Evolutionary conservation across 2,329 filamentous ascomycete species (phyloP).

Genomic region (Clarireedia hainanense): DNA sequence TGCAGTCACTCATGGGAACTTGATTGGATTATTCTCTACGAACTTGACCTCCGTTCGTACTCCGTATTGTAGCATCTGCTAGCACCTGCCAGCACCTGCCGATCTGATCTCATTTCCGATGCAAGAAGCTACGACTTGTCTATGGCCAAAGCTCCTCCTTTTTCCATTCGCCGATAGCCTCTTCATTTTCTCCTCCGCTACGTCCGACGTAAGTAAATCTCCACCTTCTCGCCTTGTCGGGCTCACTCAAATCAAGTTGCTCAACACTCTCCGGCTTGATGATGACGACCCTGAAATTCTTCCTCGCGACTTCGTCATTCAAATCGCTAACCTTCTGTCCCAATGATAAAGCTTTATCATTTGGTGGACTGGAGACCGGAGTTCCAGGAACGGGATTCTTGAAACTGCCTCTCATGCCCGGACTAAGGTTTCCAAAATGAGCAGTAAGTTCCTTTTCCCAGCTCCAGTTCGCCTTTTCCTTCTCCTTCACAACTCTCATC

Average conservation of each 20-base stretch:
- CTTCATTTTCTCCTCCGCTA: conserved; percentile 39
- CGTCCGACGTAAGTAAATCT: conserved; percentile 47
- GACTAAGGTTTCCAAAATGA: conserved; percentile 84
- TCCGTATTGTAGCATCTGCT: no score
- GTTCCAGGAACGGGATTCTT: conserved; percentile 63
- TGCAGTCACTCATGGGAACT: neutral
- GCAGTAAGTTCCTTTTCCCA: conserved; percentile 75
- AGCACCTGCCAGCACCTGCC: neutral
- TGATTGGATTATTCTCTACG: neutral
- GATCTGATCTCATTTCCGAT: neutral
- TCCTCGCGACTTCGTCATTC: conserved; percentile 55
- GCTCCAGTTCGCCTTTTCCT: conserved; percentile 43
- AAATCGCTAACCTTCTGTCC: conserved; percentile 55
- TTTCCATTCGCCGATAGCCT: conserved; percentile 42
- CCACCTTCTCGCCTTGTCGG: conserved; percentile 47
- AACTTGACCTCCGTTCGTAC: no score
- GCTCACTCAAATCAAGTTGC: conserved; percentile 52
- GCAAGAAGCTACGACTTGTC: neutral
- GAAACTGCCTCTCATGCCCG: conserved; percentile 59
- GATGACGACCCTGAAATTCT: conserved; percentile 72
- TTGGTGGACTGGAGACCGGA: conserved; percentile 44
- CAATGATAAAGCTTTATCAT: conserved; percentile 35
- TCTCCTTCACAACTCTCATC: conserved; percentile 48
- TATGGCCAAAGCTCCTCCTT: conserved; percentile 30
- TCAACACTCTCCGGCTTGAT: conserved; percentile 70